Base-by-base conservation (phyloP, 2,329 filamentous ascomycete genomes). In the Lasiodiplodia citricola region DNA sequence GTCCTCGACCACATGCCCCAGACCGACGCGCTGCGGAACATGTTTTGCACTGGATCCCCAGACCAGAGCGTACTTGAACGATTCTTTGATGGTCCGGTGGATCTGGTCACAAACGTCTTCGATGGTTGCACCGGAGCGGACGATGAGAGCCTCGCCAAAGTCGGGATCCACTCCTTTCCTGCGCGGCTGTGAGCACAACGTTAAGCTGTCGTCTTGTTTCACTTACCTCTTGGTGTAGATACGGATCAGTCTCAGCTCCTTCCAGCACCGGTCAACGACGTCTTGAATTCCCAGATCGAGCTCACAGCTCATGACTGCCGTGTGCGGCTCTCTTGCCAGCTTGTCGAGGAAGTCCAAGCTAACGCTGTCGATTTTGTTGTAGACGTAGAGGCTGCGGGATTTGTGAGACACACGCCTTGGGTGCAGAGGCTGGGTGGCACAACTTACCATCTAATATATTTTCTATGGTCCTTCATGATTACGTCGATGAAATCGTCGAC, bases 401-500 rank as follows among this genome's bases (percentile, higher is more conserved):
- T 50, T 41, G 28, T 67, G 44, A 67, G 65, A 58, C 44, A 21
- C 2, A 5, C 25, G n/a, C 11, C 10, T 51, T 8, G 18, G 38
- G 4, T 31, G 25, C 31, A 35, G 16, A 28, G 6, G 18, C 21
- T 37, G 14, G 14, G 18, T 18, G 44, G 16, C 3, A 50, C 18
- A 38, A 31, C 67, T 38, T 52, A 68, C 67, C 89, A 91, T 78
- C 88, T 88, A 84, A 99, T 97, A 85, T 99, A 99, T 81, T 97
- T 99, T 77, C 96, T 87, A 84, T 99, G 96, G 78, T 97, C 93
- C 81, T 96, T 97, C 95, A 98, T 98, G 82, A 99, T 97, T 70
- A 97, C 94, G 80, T 99, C 96, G 83, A 99, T 99, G 80, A 99
- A 92, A 81, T 99, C 95, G 83, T 99, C 96, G 44, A 99, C 94